A percentile compares a stretch with the other conserved stretches of the same genome.
phyloP scores from a whole-genome alignment of 768 basidiomycete genomes.

The Tylopilus balloui region DNA sequence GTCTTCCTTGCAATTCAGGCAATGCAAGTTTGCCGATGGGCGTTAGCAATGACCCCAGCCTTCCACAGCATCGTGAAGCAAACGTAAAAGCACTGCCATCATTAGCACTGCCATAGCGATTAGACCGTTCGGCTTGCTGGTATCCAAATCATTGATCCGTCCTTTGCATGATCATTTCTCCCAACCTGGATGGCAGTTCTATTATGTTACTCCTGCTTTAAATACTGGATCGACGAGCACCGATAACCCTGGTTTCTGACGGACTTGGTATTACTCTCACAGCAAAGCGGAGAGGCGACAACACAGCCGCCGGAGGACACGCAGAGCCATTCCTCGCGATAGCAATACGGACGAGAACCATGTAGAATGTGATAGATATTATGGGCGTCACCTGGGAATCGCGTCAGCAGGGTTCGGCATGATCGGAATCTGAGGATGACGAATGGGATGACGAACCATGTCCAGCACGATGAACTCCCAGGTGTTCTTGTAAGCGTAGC shows the following conservation, averaged over 20 bases:
- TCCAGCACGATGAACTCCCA: slow-evolving; percentile 16
- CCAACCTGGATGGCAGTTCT: not conserved
- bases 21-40: too few species aligned
- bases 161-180: not conserved
- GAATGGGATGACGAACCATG: slow-evolving; percentile 13
- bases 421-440: not conserved
- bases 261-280: not conserved
- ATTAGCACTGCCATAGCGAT: not conserved
- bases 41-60: not conserved
- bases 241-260: not conserved
- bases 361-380: slow-evolving; percentile 20
- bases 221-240: slow-evolving; percentile 17
- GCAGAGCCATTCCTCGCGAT: slow-evolving; percentile 7
- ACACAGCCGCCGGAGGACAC: not conserved
- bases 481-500: slow-evolving; percentile 3
- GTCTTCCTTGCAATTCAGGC: too few species aligned
- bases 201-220: not conserved
- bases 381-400: slow-evolving; percentile 15
- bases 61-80: not conserved
- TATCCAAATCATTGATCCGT: not conserved
- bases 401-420: not conserved
- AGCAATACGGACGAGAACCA: slow-evolving; percentile 17
- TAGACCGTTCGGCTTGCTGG: not conserved
- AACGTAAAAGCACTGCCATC: not conserved
- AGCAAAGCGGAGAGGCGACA: slow-evolving; percentile 20